A percentile compares a stretch with the other conserved stretches of the same genome.
These are phyloP conservation scores for Helicocarpus griseus DNA, from an alignment of 2,329 filamentous ascomycete genomes.

Conservation along the genomic window DNA sequence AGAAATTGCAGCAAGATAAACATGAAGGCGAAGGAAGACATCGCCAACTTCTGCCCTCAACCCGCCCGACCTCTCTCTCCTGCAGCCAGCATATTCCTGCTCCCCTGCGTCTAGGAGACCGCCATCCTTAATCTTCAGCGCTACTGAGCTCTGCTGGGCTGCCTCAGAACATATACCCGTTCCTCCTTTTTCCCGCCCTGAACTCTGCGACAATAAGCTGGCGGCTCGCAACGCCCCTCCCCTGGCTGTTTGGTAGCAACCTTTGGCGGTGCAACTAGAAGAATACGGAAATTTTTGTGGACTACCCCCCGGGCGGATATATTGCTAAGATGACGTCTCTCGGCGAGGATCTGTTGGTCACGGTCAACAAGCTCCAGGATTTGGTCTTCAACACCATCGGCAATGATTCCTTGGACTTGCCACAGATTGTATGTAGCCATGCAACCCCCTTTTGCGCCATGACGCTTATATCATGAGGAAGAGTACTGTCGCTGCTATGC, in stretches of 20 bases:
- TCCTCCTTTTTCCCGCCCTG: not conserved
- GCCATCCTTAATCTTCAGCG: not conserved
- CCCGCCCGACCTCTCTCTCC: not conserved
- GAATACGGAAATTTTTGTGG: constrained; percentile 8
- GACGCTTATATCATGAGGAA: not conserved
- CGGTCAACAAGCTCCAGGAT: constrained; percentile 97
- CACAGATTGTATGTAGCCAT: constrained; percentile 72
- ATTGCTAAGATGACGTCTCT: constrained; percentile 69
- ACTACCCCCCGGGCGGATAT: not conserved
- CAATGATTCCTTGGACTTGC: constrained; percentile 93
- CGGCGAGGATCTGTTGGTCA: constrained; percentile 87
- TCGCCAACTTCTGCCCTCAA: not conserved
- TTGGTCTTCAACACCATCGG: constrained; percentile 99
- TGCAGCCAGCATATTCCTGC: not conserved
- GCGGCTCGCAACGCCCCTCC: not conserved
- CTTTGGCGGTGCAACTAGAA: constrained; percentile 13
- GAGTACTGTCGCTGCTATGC: not conserved
- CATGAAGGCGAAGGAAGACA: not conserved
- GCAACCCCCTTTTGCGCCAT: not conserved
- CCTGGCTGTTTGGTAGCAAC: constrained; percentile 12
- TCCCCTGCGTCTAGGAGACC: not conserved
- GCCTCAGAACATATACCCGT: not conserved
- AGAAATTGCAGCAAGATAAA: not conserved
- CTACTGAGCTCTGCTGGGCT: not conserved
- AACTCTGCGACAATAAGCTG: not conserved